Conservation (phyloP, 768 basidiomycete species). For the Collybia sordida region DNA sequence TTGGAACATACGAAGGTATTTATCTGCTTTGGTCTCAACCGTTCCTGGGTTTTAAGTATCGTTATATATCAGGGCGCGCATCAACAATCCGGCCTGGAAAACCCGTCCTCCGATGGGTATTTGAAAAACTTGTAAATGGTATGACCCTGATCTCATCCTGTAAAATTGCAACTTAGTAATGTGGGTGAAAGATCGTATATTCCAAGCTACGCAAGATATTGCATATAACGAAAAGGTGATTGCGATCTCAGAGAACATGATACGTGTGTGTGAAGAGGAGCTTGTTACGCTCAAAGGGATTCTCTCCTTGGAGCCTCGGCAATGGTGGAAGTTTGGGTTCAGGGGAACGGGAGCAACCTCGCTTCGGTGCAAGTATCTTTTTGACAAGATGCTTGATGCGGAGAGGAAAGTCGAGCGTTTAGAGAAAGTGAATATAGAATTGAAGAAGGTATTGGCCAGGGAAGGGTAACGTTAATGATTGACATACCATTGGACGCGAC, state of each 20-base stretch:
- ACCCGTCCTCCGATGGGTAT: constrained; percentile 86
- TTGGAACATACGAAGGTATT: constrained; percentile 72
- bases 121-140: constrained; percentile 81
- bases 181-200: constrained; percentile 60
- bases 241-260: constrained; percentile 54
- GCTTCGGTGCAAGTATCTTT: constrained; percentile 63
- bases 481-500: constrained; percentile 21
- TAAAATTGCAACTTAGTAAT: not conserved
- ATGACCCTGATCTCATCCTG: constrained; percentile 15
- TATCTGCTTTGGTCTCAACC: not conserved
- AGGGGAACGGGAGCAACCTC: constrained; percentile 52
- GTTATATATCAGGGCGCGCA: constrained; percentile 61
- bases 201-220: constrained; percentile 81
- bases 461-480: constrained; percentile 19
- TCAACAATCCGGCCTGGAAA: constrained; percentile 85
- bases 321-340: constrained; percentile 32
- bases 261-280: constrained; percentile 77
- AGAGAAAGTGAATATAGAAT: constrained; percentile 67
- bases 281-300: constrained; percentile 68
- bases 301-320: constrained; percentile 43
- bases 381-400: constrained; percentile 72
- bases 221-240: constrained; percentile 73
- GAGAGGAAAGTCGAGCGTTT: constrained; percentile 66
- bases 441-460: constrained; percentile 59
- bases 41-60: not conserved